phyloP scores from a whole-genome alignment of 2,329 filamentous ascomycete genomes.

The Epichloe hybrida region DNA sequence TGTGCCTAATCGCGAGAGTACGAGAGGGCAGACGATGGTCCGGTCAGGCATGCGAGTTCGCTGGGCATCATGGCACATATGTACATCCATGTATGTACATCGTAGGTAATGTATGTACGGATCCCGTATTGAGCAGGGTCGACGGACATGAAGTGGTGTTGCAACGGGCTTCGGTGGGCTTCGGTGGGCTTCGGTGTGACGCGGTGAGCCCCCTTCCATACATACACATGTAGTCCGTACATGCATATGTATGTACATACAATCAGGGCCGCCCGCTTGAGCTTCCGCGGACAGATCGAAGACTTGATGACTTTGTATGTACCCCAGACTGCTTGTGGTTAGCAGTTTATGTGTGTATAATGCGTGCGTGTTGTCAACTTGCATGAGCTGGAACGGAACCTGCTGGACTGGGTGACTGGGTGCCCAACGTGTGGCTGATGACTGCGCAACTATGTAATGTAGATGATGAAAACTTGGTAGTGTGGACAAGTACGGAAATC shows the following conservation, averaged over 20 bases:
- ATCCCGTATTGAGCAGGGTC: no score
- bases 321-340: slow-evolving; percentile 2
- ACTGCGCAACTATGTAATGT: no score
- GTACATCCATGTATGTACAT: no score
- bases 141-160: not conserved
- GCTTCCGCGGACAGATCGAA: not conserved
- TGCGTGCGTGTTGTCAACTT: not conserved
- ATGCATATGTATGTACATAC: no score
- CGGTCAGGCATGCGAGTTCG: not conserved
- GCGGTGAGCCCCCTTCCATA: no score
- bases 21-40: slow-evolving; percentile 1
- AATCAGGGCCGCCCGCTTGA: not conserved
- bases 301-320: not conserved
- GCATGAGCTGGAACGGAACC: not conserved
- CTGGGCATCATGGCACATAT: not conserved
- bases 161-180: not conserved
- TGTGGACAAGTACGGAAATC: no score
- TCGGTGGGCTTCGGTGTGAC: no score
- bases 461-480: no score
- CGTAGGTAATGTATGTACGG: no score
- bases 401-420: not conserved
- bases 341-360: not conserved
- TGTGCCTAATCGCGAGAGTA: slow-evolving; percentile 4
- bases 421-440: not conserved
- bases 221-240: no score